Base-by-base conservation (phyloP, 31 red algal genomes). In the Bonnemaisonia californica region DNA sequence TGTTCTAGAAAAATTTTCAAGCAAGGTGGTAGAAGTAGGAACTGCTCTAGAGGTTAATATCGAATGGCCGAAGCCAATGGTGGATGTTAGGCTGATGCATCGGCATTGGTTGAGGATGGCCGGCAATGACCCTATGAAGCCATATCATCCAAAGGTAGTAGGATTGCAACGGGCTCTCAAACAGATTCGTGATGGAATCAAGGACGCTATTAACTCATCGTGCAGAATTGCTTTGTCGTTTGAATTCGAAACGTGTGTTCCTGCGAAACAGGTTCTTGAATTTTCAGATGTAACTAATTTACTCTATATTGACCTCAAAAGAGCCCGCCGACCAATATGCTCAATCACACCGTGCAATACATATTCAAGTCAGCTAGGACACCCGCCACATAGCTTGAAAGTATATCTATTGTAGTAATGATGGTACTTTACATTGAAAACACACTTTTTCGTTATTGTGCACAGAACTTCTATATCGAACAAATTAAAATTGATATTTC, bases 291-390 rank as follows among this genome's bases (percentile, higher is more conserved):
- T 39, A 12, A 33, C 45, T 16, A 24, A 3, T 1, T 30, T 74
- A 4, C 51, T 74, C 31, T 21, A 74, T 30, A n/a, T 74, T 3
- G 70, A 73, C 51, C 29, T 74, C 8, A 74, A 74, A n/a, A 56
- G 42, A 18, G 12, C 70, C 70, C 3, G 70, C 33, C 55, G 70
- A 30, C 2, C 31, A 21, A 1, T 74, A 74, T 32, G 70, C 42
- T 28, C 3, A 51, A 2, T 22, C 2, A n/a, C 37, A 73, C 31
- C 26, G 23, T 51, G 54, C 47, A 5, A 41, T 47, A 19, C 37
- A 51, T 27, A 42, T 73, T 73, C 39, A 21, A 8, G 69, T 73
- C 2, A 73, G 26, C 8, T 73, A 73, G 40, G n/a, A n/a, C n/a
- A n/a, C n/a, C n/a, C n/a, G n/a, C n/a, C n/a, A n/a, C n/a, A n/a